Percentiles rank a stretch among this genome's conserved stretches.
Conservation (phyloP, 441 rosid genomes). For the Populus hybrid region DNA sequence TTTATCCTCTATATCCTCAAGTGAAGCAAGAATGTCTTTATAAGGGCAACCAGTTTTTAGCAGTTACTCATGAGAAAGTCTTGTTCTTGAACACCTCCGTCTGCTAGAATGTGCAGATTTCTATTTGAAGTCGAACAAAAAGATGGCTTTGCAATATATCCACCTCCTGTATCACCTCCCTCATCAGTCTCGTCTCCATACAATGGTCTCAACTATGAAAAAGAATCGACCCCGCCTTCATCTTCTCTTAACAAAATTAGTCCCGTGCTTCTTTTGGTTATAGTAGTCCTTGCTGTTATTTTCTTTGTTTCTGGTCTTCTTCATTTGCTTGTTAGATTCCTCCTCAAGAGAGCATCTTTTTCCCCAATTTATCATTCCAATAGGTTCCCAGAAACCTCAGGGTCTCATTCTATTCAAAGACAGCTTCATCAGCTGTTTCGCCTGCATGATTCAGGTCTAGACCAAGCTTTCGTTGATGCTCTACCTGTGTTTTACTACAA, state of each 20-base stretch:
- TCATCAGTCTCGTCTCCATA: constrained; percentile 24
- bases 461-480: constrained; percentile 56
- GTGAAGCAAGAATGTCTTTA: constrained; percentile 22
- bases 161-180: constrained; percentile 32
- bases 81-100: constrained; percentile 16
- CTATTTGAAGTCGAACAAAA: constrained; percentile 22
- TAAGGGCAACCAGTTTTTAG: constrained; percentile 6
- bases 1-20: constrained; percentile 4
- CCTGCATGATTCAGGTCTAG: constrained; percentile 65
- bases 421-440: constrained; percentile 78
- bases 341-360: constrained; percentile 41
- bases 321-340: constrained; percentile 65
- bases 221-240: constrained; percentile 31
- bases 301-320: constrained; percentile 75
- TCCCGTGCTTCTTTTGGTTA: constrained; percentile 60
- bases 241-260: constrained; percentile 45
- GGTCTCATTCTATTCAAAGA: constrained; percentile 46
- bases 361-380: constrained; percentile 41
- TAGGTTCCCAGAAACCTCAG: constrained; percentile 39
- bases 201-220: constrained; percentile 19
- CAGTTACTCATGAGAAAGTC: neutral
- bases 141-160: constrained; percentile 24
- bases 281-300: constrained; percentile 56
- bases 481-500: constrained; percentile 57
- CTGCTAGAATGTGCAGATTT: constrained; percentile 34